Percentiles rank a stretch among this genome's conserved stretches.
Conservation (phyloP, 1,284 basidiomycete species). For the Cutaneotrichosporon sp. region DNA sequence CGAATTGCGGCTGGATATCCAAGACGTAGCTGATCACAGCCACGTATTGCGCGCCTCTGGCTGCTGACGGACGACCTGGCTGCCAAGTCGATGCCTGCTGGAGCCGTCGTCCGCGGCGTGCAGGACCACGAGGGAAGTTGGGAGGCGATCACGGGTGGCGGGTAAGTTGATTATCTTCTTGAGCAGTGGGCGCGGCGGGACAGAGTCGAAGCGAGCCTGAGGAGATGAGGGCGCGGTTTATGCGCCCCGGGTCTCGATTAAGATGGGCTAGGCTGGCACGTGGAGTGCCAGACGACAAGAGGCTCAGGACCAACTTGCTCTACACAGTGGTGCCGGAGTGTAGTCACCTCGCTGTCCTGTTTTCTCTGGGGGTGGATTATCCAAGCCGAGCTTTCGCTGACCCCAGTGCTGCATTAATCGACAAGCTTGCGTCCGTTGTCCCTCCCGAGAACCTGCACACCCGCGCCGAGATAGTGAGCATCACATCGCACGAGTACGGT, state of each 20-base stretch:
- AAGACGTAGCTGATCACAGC: slow-evolving; percentile 10
- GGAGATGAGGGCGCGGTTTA: too few relatives aligned
- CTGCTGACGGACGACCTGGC: slow-evolving; percentile 19
- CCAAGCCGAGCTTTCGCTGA: slow-evolving; percentile 29
- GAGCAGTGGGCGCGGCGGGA: too few relatives aligned
- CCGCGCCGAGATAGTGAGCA: slow-evolving; percentile 58
- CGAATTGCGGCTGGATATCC: too few relatives aligned
- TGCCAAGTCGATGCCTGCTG: slow-evolving; percentile 20
- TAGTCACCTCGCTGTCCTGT: too few relatives aligned
- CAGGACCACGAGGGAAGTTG: slow-evolving; percentile 54
- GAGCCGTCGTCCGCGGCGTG: slow-evolving; percentile 13
- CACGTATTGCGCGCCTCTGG: slow-evolving; percentile 20
- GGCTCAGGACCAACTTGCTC: too few relatives aligned
- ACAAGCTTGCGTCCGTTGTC: slow-evolving; percentile 62
- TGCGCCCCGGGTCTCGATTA: too few relatives aligned
- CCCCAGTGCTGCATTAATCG: slow-evolving; percentile 60
- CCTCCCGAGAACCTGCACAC: slow-evolving; percentile 62
- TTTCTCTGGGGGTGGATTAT: too few relatives aligned
- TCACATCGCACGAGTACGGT: slow-evolving; percentile 35
- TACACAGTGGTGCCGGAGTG: too few relatives aligned
- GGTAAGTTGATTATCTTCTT: slow-evolving; percentile 33
- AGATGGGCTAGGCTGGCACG: too few relatives aligned
- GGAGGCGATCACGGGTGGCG: slow-evolving; percentile 73
- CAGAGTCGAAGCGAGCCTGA: too few relatives aligned
- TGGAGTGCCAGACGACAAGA: too few relatives aligned